Conservation (phyloP, 768 basidiomycete genomes). For the Dioszegia aurantiaca region DNA sequence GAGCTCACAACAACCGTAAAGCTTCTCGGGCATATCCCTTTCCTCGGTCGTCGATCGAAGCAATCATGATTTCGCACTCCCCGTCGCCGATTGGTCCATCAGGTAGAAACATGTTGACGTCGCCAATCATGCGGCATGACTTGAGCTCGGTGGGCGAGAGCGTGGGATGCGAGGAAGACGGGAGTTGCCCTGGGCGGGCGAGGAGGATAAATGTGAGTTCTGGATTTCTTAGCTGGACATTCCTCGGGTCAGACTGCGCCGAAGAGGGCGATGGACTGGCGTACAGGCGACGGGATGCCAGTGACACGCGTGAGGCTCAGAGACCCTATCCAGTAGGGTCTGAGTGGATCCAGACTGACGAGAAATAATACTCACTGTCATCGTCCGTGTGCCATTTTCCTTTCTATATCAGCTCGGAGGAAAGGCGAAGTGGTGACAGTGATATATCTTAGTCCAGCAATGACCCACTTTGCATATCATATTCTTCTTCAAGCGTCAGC, state of each 20-base stretch:
- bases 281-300: too few species aligned
- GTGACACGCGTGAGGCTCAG: too few species aligned
- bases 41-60: constrained; percentile 61
- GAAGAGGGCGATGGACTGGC: too few species aligned
- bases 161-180: constrained; percentile 22
- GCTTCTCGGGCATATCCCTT: constrained; percentile 56
- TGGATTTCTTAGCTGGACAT: constrained; percentile 45
- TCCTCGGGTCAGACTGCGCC: too few species aligned
- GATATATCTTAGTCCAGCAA: too few species aligned
- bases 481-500: constrained; percentile 73
- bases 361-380: constrained; percentile 78
- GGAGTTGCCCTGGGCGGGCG: constrained; percentile 52
- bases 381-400: constrained; percentile 82
- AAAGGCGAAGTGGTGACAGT: too few species aligned
- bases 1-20: constrained; percentile 33
- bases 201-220: constrained; percentile 89
- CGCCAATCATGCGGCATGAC: constrained; percentile 72
- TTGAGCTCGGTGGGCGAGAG: constrained; percentile 46
- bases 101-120: constrained; percentile 85
- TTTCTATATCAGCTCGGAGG: constrained; percentile 51
- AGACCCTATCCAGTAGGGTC: too few species aligned
- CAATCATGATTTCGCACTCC: constrained; percentile 91
- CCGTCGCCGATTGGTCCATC: constrained; percentile 63
- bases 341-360: too few species aligned
- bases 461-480: constrained; percentile 80